Evolutionary conservation across 768 basidiomycete genomes (phyloP), one percentile per base, ranked within the genome.

Genomic region (Fomitopsis serialis): DNA sequence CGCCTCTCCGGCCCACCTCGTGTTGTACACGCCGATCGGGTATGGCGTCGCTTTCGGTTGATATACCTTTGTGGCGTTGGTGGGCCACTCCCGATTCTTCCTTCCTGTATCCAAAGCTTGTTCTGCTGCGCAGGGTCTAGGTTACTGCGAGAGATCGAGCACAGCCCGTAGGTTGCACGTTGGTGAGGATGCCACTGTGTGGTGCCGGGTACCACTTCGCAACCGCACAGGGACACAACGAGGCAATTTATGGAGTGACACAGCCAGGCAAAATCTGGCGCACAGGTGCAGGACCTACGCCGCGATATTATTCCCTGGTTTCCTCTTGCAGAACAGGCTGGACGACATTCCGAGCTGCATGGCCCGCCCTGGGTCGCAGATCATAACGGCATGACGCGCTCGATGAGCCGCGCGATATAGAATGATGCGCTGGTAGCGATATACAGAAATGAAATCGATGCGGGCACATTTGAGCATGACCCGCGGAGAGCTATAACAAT

Each of bases 21-120:
- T 49, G 48, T 22, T 24, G n/a, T 13, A 49, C 48, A 49, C 48
- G 48, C 48, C 17, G 35, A 49, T 49, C n/a, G 48, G 8, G 37
- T 40, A 40, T 40, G 37, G 37, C 19, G 37, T 17, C 15, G 37
- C 19, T 19, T 40, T 40, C 19, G 37, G 37, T 7, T 17, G 37
- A 40, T 40, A 17, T 19, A 17, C 37, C 37, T 6, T 40, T 19
- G 37, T 40, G 37, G 37, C 37, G 37, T 40, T 19, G 37, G 37
- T 40, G 37, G 37, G 37, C 19, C 15, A 15, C 34, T 35, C 5
- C 37, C 37, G 6, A 7, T 15, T 15, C 37, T 32, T 32, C 5
- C 37, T 17, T 40, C 15, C 37, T 8, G 37, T 17, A 19, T 15
- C 19, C 37, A 40, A 19, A 40, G 37, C 37, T 15, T 40, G 19